Percentiles rank a stretch among this genome's conserved stretches.
phyloP scores from a whole-genome alignment of 1,284 basidiomycete genomes.

The Boletellus deceptivus region DNA sequence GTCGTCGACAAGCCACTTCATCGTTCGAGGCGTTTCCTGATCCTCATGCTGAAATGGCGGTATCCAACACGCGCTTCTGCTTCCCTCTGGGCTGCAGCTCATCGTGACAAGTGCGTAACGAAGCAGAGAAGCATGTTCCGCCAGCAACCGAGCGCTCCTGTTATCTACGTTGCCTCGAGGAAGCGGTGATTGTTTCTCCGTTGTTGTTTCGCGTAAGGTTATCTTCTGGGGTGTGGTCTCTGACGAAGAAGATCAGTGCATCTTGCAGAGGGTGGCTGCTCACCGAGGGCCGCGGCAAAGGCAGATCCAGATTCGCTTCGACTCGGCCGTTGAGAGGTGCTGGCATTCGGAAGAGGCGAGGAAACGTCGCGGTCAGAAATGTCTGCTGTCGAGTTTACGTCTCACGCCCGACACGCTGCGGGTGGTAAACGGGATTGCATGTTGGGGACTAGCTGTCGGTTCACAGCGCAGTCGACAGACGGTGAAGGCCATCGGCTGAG shows the following conservation, averaged over 20 bases:
- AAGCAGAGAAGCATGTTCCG: background rate
- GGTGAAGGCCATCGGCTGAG: background rate
- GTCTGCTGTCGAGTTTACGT: background rate
- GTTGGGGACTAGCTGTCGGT: no score
- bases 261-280: background rate
- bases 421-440: background rate
- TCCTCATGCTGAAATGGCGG: conserved; percentile 14
- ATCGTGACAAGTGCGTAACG: conserved; percentile 6
- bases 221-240: conserved; percentile 2
- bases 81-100: conserved; percentile 1
- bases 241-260: background rate
- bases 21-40: conserved; percentile 13
- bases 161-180: conserved; percentile 10
- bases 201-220: conserved; percentile 4
- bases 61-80: background rate
- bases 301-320: background rate
- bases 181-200: background rate
- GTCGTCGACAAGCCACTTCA: conserved; percentile 8
- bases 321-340: background rate
- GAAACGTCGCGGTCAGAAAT: background rate
- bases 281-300: conserved; percentile 7
- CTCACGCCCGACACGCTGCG: background rate
- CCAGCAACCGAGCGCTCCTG: background rate
- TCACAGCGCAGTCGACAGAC: background rate
- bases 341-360: no score